Base-by-base conservation (phyloP, 306 rosid genomes). In the Chamaecrista fasciculata region DNA sequence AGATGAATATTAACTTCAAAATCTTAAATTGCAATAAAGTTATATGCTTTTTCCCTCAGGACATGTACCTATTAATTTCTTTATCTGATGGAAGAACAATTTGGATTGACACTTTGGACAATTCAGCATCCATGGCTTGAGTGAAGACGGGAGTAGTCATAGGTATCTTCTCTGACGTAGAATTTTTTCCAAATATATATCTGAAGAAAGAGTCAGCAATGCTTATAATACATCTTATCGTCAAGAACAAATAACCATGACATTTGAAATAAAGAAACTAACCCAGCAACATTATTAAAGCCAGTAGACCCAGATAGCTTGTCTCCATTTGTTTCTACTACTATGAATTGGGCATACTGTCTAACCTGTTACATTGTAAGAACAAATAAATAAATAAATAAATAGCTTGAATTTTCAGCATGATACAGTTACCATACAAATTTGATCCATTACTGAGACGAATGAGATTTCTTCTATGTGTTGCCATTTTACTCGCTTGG, bases 111-210 rank as follows among this genome's bases (percentile, higher is more conserved):
- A 87, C 86, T 60, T 78, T 68, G 76, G 95, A 78, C 64, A 69
- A 58, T 16, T 82, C 80, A 18, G 82, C 52, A 79, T 86, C 91
- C 56, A 50, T 66, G 58, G 92, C 84, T 83, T 91, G 86, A 9
- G 97, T 91, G 87, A 94, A 94, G 20, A 91, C 96, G 0, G 99
- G 97, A 67, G 99, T 91, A 44, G 99, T 94, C 99, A 94, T 88
- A 1, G 96, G 89, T 69, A 94, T 91, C 80, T 88, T 94, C 81
- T 88, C 96, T 44, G 23, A 36, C 20, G 77, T 78, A 2, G 96
- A 94, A 67, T 94, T 91, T 84, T 91, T 91, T 46, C 97, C 97
- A 62, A 94, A 91, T 77, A 94, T 94, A 71, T 91, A 87, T 78
- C 96, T 91, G 31, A 76, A 57, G 12, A 59, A 44, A 50, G 58